Conservation (phyloP, 345 rosid genomes). For the Diplotaxis tenuifolia region DNA sequence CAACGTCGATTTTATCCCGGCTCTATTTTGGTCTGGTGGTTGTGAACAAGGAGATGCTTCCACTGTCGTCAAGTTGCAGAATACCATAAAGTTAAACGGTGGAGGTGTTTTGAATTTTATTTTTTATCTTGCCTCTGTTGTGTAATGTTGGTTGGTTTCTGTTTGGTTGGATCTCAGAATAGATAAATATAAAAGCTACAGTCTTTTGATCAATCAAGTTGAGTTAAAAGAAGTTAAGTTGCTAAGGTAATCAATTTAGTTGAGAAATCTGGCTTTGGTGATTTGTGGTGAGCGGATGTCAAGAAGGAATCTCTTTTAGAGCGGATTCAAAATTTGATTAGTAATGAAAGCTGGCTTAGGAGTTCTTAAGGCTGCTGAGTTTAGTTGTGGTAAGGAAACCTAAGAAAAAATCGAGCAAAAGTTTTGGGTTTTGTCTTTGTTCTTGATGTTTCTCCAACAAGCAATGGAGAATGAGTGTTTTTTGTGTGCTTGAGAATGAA, state of each 20-base stretch:
- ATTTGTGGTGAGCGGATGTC: background rate
- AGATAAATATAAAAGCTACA: background rate
- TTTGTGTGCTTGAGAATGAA: background rate
- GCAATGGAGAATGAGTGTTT: too few species aligned
- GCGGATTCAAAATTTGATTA: background rate
- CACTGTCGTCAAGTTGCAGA: slow-evolving; percentile 66
- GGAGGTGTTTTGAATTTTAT: slow-evolving; percentile 51
- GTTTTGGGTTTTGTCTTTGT: background rate
- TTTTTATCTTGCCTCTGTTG: background rate
- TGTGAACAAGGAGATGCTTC: slow-evolving; percentile 58
- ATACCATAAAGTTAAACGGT: slow-evolving; percentile 90
- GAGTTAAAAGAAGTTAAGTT: background rate
- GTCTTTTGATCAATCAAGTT: background rate
- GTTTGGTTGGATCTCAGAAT: background rate
- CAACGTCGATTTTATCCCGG: too few species aligned
- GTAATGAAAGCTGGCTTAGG: background rate
- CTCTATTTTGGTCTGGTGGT: too few species aligned
- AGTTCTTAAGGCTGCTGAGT: background rate
- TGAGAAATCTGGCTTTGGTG: background rate
- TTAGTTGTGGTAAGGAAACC: too few species aligned
- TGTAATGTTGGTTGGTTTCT: background rate
- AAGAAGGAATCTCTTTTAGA: background rate
- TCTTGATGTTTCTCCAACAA: background rate
- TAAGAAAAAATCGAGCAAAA: background rate
- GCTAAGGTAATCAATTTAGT: background rate